A percentile compares a stretch with the other conserved stretches of the same genome.
These are phyloP conservation scores for Colletotrichum sp. DNA, from an alignment of 2,329 filamentous ascomycete genomes.

Conservation along the genomic window DNA sequence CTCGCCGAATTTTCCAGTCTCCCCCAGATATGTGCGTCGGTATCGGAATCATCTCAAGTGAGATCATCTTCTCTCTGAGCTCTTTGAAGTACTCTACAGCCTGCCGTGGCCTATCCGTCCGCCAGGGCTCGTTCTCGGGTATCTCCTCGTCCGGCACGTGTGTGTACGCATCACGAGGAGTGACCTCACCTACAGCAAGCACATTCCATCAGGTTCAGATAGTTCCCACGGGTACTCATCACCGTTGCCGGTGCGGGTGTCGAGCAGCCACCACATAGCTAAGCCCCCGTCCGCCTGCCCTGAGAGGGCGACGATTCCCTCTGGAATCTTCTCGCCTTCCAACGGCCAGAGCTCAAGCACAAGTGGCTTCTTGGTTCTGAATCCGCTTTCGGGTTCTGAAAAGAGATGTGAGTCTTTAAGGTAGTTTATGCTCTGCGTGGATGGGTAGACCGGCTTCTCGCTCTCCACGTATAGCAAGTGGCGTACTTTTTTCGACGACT, in stretches of 20 bases:
- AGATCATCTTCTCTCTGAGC: not conserved
- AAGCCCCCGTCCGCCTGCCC: not conserved
- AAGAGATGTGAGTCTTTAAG: not conserved
- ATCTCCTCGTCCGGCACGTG: not conserved
- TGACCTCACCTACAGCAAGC: not conserved
- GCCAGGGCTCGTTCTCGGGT: not conserved
- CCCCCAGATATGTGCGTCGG: not conserved
- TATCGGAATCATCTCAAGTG: not conserved
- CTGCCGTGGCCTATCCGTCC: not conserved
- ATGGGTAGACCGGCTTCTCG: not conserved
- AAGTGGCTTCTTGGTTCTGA: not conserved
- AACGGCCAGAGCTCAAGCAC: not conserved
- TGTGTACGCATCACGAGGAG: not conserved
- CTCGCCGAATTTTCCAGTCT: not conserved
- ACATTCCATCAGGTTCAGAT: not conserved
- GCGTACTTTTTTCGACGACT: not conserved
- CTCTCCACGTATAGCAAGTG: not conserved
- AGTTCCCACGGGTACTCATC: rapidly evolving
- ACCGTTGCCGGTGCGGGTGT: rapidly evolving
- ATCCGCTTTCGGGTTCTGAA: not conserved
- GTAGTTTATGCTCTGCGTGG: not conserved
- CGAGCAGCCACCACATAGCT: not conserved
- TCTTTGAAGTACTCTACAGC: not conserved
- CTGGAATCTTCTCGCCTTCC: not conserved
- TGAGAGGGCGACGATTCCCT: not conserved